These are phyloP conservation scores for Ceratocystiopsis sp. DNA, from an alignment of 2,329 filamentous ascomycete species.

Conservation along the genomic window DNA sequence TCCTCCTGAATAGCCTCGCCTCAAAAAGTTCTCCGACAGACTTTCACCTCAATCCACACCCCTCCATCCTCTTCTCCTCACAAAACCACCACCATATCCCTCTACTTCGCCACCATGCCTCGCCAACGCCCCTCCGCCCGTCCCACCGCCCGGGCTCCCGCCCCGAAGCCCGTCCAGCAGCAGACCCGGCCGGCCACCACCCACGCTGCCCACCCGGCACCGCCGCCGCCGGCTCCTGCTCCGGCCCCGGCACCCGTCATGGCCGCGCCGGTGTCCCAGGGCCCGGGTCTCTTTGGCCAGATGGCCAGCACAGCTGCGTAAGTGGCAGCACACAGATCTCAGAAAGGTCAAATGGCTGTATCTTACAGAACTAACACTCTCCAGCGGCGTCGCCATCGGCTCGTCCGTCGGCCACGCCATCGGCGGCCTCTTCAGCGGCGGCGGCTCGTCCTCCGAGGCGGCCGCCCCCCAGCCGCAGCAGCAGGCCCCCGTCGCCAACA, in stretches of 20 bases:
- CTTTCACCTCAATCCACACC: too few species aligned
- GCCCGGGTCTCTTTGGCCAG: slow-evolving; percentile 81
- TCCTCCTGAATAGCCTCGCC: too few species aligned
- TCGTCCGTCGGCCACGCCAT: slow-evolving; percentile 92
- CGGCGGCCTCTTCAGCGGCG: slow-evolving; percentile 71
- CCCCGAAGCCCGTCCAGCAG: slow-evolving; percentile 31
- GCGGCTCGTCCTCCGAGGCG: slow-evolving; percentile 46
- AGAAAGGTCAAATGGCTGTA: too few species aligned
- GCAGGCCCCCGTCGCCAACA: slow-evolving; percentile 15
- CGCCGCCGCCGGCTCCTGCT: slow-evolving; percentile 21
- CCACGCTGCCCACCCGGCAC: slow-evolving; percentile 33
- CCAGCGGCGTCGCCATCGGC: slow-evolving; percentile 87
- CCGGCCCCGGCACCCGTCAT: slow-evolving; percentile 29
- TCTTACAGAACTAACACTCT: too few species aligned
- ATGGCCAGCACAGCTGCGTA: slow-evolving; percentile 98
- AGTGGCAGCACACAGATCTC: slow-evolving; percentile 21
- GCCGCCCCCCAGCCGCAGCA: slow-evolving; percentile 26
- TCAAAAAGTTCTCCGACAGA: too few species aligned
- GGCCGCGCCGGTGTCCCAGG: slow-evolving; percentile 31
- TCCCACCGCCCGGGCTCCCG: slow-evolving; percentile 48
- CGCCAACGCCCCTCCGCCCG: slow-evolving; percentile 52
- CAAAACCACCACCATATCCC: too few species aligned
- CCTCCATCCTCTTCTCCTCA: too few species aligned
- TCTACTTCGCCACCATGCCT: slow-evolving; percentile 37
- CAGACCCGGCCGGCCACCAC: slow-evolving; percentile 56